Conservation (phyloP, 305 asterid genomes). For the Solanum aculeatissimum region DNA sequence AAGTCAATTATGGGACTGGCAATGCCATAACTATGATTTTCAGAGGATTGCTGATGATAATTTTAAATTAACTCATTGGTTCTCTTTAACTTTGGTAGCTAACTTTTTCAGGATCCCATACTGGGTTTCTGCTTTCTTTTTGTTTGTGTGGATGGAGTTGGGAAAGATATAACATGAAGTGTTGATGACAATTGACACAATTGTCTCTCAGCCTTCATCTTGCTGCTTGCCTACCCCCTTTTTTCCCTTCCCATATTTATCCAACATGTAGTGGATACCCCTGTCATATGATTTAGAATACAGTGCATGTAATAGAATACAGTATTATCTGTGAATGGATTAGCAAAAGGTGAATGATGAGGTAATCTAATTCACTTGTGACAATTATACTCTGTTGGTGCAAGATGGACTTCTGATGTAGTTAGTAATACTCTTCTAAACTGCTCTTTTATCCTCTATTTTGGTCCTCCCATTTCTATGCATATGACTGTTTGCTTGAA, state of each 20-base stretch:
- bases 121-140: not conserved
- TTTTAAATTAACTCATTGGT: not conserved
- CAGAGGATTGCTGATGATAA: not conserved
- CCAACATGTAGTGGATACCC: not conserved
- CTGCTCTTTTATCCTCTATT: not conserved
- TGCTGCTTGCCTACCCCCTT: not conserved
- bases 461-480: not conserved
- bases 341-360: not conserved
- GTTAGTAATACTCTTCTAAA: not conserved
- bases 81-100: not conserved
- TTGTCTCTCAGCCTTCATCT: not conserved
- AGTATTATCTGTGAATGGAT: not conserved
- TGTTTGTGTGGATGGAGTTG: not conserved
- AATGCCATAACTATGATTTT: not conserved
- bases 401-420: not conserved
- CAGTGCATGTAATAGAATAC: not conserved
- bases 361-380: not conserved
- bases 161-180: not conserved
- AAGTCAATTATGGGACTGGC: not conserved
- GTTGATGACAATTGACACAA: not conserved
- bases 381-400: not conserved
- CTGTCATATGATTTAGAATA: not conserved
- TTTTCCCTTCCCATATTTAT: not conserved
- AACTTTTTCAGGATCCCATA: not conserved
- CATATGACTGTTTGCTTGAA: not conserved